A percentile compares a stretch with the other conserved stretches of the same genome.
These are phyloP conservation scores for Lichenothelia convexa DNA, from an alignment of 495 filamentous ascomycete genomes.

Conservation along the genomic window DNA sequence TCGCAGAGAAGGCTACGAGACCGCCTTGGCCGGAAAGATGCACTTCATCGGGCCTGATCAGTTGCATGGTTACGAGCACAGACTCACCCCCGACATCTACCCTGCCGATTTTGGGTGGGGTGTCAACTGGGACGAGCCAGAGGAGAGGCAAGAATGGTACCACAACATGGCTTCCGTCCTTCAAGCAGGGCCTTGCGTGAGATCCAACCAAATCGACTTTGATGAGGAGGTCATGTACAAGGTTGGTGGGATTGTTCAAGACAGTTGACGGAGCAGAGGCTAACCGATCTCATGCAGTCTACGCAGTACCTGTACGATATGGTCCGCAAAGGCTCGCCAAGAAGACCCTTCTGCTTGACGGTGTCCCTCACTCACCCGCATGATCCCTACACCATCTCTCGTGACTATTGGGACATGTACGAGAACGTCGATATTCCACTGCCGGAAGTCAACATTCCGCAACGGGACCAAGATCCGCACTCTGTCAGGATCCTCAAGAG, in stretches of 20 bases:
- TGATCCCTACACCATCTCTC: conserved; percentile 76
- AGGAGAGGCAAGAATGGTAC: conserved; percentile 72
- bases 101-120: conserved; percentile 80
- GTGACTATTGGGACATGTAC: conserved; percentile 78
- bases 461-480: conserved; percentile 66
- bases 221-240: conserved; percentile 86
- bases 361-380: conserved; percentile 84
- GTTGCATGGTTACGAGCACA: conserved; percentile 73
- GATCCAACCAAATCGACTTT: conserved; percentile 86
- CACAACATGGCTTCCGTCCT: conserved; percentile 81
- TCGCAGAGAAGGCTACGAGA: conserved; percentile 68
- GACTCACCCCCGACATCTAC: conserved; percentile 83
- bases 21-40: conserved; percentile 84
- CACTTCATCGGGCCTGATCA: conserved; percentile 81
- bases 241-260: no score
- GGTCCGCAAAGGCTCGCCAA: conserved; percentile 45
- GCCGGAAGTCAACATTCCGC: conserved; percentile 52
- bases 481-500: conserved; percentile 63
- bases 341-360: conserved; percentile 69
- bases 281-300: no score
- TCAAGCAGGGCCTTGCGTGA: conserved; percentile 64
- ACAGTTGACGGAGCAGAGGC: no score
- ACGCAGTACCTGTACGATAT: conserved; percentile 72
- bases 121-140: conserved; percentile 77
- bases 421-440: conserved; percentile 70